phyloP scores from a whole-genome alignment of 116 monocot genomes.

The Cymodocea nodosa region DNA sequence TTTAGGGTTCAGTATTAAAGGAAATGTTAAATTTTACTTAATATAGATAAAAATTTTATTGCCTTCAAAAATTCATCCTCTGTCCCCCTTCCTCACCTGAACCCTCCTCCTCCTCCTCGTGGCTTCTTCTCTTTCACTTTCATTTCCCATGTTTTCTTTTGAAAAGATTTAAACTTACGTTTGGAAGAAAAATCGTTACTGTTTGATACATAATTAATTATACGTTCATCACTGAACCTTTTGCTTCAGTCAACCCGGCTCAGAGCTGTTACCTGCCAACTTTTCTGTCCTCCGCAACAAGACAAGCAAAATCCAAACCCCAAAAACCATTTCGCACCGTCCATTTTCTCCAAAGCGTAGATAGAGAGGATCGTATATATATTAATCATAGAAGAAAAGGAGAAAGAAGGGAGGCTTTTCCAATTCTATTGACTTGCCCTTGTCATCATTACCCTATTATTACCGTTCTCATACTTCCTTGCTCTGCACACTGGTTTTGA shows the following conservation, averaged over 20 bases:
- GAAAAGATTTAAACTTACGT: too few species aligned
- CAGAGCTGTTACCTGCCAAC: slow-evolving; percentile 9
- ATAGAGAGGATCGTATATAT: too few species aligned
- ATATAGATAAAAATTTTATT: too few species aligned
- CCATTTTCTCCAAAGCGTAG: too few species aligned
- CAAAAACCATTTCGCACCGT: not conserved
- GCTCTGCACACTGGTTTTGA: not conserved
- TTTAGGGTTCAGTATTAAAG: too few species aligned
- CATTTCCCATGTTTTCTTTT: slow-evolving; percentile 27
- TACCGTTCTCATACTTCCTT: not conserved
- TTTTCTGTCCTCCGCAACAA: not conserved
- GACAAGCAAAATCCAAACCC: slow-evolving; percentile 1
- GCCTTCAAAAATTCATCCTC: not conserved
- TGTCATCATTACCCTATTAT: slow-evolving; percentile 18
- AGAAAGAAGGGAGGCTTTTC: not conserved
- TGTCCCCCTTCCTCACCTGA: not conserved
- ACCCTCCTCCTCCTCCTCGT: not conserved
- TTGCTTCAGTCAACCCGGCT: slow-evolving; percentile 4
- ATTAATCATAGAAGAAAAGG: not conserved
- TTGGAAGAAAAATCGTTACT: too few species aligned
- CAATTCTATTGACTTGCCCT: not conserved
- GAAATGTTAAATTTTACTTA: too few species aligned
- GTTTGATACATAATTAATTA: too few species aligned
- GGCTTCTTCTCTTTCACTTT: not conserved
- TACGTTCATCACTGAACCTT: too few species aligned